Evolutionary conservation across 805 yeast genomes (phyloP).

Genomic region (Lachancea mirantina): DNA sequence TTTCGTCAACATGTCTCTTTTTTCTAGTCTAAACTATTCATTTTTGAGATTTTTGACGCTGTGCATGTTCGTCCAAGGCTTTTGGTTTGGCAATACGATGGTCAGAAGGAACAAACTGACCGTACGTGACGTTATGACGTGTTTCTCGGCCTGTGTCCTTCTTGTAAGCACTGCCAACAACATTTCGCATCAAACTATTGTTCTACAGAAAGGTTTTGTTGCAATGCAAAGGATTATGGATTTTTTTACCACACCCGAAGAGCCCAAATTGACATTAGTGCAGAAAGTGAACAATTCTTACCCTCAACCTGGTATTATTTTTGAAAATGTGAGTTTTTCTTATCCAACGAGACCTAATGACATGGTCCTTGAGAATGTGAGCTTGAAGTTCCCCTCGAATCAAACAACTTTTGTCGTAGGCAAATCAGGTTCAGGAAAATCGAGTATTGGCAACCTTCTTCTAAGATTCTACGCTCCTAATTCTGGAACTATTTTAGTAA

Average conservation of each 20-base stretch:
- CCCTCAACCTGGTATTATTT: constrained; percentile 44
- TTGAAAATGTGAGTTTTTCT: constrained; percentile 50
- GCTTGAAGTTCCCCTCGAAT: constrained; percentile 40
- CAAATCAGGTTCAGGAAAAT: constrained; percentile 88
- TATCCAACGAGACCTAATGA: constrained; percentile 53
- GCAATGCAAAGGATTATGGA: constrained; percentile 48
- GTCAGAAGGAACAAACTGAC: constrained; percentile 43
- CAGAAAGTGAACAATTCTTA: background rate
- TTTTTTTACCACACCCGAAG: constrained; percentile 28
- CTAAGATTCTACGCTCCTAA: constrained; percentile 47
- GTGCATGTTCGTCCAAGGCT: constrained; percentile 81
- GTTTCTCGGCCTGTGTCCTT: constrained; percentile 74
- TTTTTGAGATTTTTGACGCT: constrained; percentile 50
- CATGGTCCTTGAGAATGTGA: constrained; percentile 42
- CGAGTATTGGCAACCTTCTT: constrained; percentile 63
- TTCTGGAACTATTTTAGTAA: constrained; percentile 54
- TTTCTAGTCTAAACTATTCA: constrained; percentile 48
- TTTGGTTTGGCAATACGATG: constrained; percentile 81
- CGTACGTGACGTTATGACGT: constrained; percentile 66
- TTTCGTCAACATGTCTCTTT: constrained; percentile 40
- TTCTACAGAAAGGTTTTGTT: constrained; percentile 64
- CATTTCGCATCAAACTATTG: constrained; percentile 49
- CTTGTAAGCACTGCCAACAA: constrained; percentile 56
- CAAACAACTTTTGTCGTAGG: constrained; percentile 66
- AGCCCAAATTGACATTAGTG: background rate